phyloP scores from a whole-genome alignment of 1,284 basidiomycete species.

The Gymnopus androsaceus region DNA sequence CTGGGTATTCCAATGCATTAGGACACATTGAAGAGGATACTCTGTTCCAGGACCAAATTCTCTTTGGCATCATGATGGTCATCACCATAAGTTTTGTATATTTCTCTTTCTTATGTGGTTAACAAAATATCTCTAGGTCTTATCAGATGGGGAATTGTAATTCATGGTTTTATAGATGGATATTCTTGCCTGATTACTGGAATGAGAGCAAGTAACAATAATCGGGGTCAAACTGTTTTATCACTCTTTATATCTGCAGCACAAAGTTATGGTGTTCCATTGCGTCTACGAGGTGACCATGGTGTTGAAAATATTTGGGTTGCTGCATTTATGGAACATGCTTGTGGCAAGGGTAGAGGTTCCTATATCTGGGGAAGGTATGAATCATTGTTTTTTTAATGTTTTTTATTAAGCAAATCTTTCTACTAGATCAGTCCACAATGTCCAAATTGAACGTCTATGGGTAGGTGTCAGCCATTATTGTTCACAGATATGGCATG shows the following conservation, averaged over 20 bases:
- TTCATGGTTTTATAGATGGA: conserved; percentile 17
- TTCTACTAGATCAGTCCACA: conserved; percentile 7
- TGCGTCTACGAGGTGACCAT: conserved; percentile 29
- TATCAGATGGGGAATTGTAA: conserved; percentile 13
- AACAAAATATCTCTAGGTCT: conserved; percentile 6
- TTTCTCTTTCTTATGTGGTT: background rate
- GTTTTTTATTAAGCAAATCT: background rate
- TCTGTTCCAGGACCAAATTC: conserved; percentile 19
- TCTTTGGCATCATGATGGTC: conserved; percentile 21
- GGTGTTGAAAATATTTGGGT: conserved; percentile 30
- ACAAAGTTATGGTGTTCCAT: conserved; percentile 22
- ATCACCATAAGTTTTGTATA: conserved; percentile 13
- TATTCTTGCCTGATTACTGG: conserved; percentile 13
- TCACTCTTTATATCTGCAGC: conserved; percentile 24
- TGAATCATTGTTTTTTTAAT: background rate
- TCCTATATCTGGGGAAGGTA: conserved; percentile 30
- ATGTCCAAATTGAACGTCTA: conserved; percentile 11
- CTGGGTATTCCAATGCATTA: conserved; percentile 16
- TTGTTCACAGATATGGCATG: background rate
- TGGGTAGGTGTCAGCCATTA: conserved; percentile 12
- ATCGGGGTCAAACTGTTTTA: conserved; percentile 24
- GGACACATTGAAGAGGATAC: conserved; percentile 10
- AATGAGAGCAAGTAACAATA: conserved; percentile 13
- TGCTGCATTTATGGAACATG: conserved; percentile 24
- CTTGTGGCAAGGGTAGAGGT: conserved; percentile 19